phyloP scores from a whole-genome alignment of 1,284 basidiomycete genomes.

The Psilocybe mexicana region DNA sequence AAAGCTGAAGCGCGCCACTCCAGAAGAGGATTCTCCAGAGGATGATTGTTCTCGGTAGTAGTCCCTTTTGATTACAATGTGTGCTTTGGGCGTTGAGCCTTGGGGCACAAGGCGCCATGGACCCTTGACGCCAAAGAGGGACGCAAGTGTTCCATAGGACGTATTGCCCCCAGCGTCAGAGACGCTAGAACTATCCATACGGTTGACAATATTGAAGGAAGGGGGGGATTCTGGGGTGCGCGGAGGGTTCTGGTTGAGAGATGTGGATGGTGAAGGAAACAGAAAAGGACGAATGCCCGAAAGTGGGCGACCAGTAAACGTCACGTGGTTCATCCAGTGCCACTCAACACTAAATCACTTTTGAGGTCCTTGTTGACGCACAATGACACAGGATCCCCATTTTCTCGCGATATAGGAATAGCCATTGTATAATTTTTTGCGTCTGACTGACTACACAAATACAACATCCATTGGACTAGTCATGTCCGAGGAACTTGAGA shows the following conservation, averaged over 20 bases:
- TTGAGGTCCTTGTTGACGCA: background rate
- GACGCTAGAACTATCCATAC: constrained; percentile 30
- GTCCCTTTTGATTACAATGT: constrained; percentile 26
- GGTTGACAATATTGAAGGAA: constrained; percentile 13
- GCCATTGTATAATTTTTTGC: no score
- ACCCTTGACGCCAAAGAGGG: constrained; percentile 24
- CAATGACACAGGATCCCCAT: no score
- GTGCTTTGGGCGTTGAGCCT: constrained; percentile 23
- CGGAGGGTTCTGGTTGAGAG: background rate
- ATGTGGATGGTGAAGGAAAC: constrained; percentile 17
- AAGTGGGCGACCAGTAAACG: constrained; percentile 1
- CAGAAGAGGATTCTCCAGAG: constrained; percentile 21
- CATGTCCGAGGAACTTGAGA: no score
- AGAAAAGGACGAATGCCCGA: constrained; percentile 15
- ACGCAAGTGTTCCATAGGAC: constrained; percentile 16
- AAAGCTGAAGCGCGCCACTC: constrained; percentile 54
- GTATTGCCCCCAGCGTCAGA: constrained; percentile 8
- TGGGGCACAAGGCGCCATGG: constrained; percentile 26
- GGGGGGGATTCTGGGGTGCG: constrained; percentile 12
- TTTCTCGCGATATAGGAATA: no score
- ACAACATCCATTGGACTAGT: no score
- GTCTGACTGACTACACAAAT: no score
- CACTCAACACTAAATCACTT: background rate
- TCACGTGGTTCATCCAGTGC: background rate
- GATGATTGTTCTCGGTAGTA: constrained; percentile 13